These are phyloP conservation scores for Phyllostachys edulis DNA, from an alignment of 176 grass and related monocot species.

Conservation along the genomic window DNA sequence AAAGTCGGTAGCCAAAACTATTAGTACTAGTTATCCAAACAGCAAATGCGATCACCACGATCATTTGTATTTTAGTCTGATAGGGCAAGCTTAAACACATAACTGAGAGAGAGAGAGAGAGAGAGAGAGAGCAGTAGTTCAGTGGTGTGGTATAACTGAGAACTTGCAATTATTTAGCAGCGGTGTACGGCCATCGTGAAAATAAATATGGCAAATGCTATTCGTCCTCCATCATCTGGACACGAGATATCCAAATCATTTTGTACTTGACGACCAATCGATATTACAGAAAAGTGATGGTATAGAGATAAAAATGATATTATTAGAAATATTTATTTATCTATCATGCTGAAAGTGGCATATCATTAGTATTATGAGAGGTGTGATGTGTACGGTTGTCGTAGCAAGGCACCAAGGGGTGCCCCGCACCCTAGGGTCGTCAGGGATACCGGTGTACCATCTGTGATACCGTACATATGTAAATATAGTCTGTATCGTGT, in stretches of 20 bases:
- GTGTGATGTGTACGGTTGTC: neutral
- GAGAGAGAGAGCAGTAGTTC: neutral
- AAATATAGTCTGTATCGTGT: too few species aligned
- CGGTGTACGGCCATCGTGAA: neutral
- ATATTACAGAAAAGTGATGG: neutral
- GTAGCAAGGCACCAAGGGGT: too few species aligned
- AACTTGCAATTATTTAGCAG: neutral
- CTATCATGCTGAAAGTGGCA: neutral
- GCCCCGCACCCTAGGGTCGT: too few species aligned
- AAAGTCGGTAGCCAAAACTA: neutral
- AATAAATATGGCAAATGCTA: neutral
- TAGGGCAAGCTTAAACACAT: neutral
- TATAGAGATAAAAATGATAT: neutral
- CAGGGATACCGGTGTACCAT: too few species aligned
- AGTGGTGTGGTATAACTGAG: neutral
- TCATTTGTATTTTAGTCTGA: neutral
- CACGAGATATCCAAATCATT: slow-evolving; percentile 3
- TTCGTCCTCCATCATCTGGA: neutral
- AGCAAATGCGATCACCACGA: neutral
- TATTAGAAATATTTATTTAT: neutral
- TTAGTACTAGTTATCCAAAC: neutral
- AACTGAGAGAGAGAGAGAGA: too few species aligned
- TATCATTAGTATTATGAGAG: neutral
- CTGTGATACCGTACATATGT: too few species aligned
- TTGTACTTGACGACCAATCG: neutral